phyloP scores from a whole-genome alignment of 805 yeast genomes.

The Saturnispora dispora region DNA sequence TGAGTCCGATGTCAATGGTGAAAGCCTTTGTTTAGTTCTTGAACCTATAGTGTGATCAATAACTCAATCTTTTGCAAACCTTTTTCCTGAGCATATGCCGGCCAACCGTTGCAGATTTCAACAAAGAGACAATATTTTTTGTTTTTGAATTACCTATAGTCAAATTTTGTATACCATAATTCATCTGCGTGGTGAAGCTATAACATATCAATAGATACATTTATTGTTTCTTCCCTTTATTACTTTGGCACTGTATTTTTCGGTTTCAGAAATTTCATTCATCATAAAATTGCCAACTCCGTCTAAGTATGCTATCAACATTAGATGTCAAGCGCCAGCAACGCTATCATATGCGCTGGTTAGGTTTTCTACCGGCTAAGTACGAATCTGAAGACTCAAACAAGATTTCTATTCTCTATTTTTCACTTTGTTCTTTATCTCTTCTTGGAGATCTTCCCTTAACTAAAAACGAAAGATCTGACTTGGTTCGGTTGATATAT shows the following conservation, averaged over 20 bases:
- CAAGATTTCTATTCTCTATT: conserved; percentile 59
- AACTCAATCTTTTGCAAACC: too few relatives aligned
- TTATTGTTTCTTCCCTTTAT: too few relatives aligned
- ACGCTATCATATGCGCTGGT: conserved; percentile 23
- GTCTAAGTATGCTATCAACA: neutral
- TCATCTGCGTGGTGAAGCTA: too few relatives aligned
- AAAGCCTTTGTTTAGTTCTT: too few relatives aligned
- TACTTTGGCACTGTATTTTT: too few relatives aligned
- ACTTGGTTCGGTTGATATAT: conserved; percentile 37
- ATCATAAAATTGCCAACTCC: neutral
- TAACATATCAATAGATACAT: too few relatives aligned
- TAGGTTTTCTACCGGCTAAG: conserved; percentile 31
- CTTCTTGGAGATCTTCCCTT: conserved; percentile 24
- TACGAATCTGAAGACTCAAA: conserved; percentile 64
- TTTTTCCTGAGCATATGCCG: neutral
- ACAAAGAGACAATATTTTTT: neutral
- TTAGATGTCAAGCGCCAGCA: conserved; percentile 21
- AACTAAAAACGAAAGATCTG: neutral
- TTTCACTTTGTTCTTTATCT: conserved; percentile 54
- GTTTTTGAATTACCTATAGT: neutral
- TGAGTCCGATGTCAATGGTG: too few relatives aligned
- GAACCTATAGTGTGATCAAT: too few relatives aligned
- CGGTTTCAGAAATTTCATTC: neutral
- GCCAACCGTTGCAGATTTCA: neutral
- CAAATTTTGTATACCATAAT: too few relatives aligned